Conservation (phyloP, 129 eudicot species). For the Lonicera japonica region DNA sequence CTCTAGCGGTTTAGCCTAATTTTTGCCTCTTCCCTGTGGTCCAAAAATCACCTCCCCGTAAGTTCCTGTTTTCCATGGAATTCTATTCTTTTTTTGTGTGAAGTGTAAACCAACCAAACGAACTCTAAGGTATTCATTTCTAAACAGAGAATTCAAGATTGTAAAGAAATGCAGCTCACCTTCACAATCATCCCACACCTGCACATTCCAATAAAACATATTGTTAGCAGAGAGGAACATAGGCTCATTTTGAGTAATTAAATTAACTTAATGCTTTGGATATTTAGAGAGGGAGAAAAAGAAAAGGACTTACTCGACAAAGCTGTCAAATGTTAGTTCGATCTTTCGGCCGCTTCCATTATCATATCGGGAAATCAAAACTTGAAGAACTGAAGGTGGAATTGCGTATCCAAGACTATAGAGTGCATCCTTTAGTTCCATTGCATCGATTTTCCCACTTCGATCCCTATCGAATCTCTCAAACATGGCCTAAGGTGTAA, state of each 20-base stretch:
- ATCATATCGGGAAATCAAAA: slow-evolving; percentile 62
- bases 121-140: neutral
- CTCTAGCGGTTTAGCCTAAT: no score
- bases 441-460: slow-evolving; percentile 70
- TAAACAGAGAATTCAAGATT: neutral
- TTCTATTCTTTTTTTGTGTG: no score
- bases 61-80: neutral
- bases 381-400: slow-evolving; percentile 73
- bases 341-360: slow-evolving; percentile 50
- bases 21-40: no score
- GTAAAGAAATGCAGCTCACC: slow-evolving; percentile 29
- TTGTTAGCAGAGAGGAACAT: slow-evolving; percentile 3
- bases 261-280: neutral
- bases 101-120: no score
- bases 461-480: slow-evolving; percentile 91
- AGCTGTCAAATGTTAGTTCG: slow-evolving; percentile 65
- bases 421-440: slow-evolving; percentile 70
- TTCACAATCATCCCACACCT: slow-evolving; percentile 92
- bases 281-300: neutral
- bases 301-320: slow-evolving; percentile 66
- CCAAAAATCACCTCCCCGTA: no score
- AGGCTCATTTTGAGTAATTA: neutral
- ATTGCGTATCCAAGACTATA: slow-evolving; percentile 74
- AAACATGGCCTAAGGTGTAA: slow-evolving; percentile 52
- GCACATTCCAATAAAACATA: slow-evolving; percentile 18